Conservation (phyloP, 768 basidiomycete species). For the Leccinum truebloodii region DNA sequence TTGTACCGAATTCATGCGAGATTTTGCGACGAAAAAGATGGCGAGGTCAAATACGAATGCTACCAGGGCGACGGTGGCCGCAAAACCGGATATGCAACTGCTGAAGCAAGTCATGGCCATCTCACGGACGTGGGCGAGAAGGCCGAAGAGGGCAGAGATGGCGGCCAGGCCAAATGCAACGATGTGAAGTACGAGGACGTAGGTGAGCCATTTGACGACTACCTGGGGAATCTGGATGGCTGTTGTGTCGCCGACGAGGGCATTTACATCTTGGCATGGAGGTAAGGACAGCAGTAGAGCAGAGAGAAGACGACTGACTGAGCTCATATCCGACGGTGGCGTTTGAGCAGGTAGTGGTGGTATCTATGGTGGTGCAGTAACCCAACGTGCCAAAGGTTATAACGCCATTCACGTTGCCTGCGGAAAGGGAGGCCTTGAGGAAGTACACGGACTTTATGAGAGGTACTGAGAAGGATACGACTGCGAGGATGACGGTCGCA, state of each 20-base stretch:
- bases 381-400: slow-evolving; percentile 90
- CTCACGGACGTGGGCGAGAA: slow-evolving; percentile 85
- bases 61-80: slow-evolving; percentile 72
- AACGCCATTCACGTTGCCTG: slow-evolving; percentile 49
- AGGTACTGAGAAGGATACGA: slow-evolving; percentile 91
- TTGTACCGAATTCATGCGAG: slow-evolving; percentile 71
- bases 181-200: slow-evolving; percentile 88
- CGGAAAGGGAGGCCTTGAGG: slow-evolving; percentile 68
- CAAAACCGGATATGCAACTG: slow-evolving; percentile 78
- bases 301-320: slow-evolving; percentile 49
- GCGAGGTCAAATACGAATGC: slow-evolving; percentile 94
- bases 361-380: slow-evolving; percentile 68
- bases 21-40: slow-evolving; percentile 86
- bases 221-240: slow-evolving; percentile 76
- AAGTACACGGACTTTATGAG: slow-evolving; percentile 88
- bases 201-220: slow-evolving; percentile 94
- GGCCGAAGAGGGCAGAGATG: slow-evolving; percentile 74
- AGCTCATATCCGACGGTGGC: slow-evolving; percentile 87
- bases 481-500: slow-evolving; percentile 77
- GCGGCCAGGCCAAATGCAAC: slow-evolving; percentile 78
- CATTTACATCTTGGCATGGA: slow-evolving; percentile 66
- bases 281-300: slow-evolving; percentile 8
- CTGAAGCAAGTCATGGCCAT: slow-evolving; percentile 85
- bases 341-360: slow-evolving; percentile 69
- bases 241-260: slow-evolving; percentile 66